phyloP scores from a whole-genome alignment of 805 yeast genomes.

The Candida sanyiensis region DNA sequence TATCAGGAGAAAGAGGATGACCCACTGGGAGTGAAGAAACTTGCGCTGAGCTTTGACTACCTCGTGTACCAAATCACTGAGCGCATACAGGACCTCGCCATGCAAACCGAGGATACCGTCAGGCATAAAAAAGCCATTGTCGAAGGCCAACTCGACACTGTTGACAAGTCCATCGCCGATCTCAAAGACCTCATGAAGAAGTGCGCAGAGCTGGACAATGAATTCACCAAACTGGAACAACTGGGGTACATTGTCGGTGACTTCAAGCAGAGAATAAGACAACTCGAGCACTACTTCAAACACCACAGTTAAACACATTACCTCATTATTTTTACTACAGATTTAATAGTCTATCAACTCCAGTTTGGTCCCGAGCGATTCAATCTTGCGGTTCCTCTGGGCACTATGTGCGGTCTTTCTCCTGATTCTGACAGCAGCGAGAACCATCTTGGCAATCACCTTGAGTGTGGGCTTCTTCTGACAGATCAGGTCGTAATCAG shows the following conservation, averaged over 20 bases:
- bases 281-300: constrained; percentile 27
- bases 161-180: constrained; percentile 37
- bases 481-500: constrained; percentile 24
- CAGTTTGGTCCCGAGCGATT: constrained; percentile 9
- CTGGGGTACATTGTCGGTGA: constrained; percentile 36
- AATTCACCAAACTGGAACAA: constrained; percentile 45
- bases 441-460: constrained; percentile 30
- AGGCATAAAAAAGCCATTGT: constrained; percentile 22
- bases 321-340: background rate
- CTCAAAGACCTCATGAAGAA: constrained; percentile 36
- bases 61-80: constrained; percentile 57
- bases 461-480: constrained; percentile 22
- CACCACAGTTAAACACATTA: background rate
- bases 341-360: constrained; percentile 7
- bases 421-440: constrained; percentile 34
- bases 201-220: constrained; percentile 47
- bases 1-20: constrained; percentile 39
- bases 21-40: constrained; percentile 54
- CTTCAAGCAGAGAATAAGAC: constrained; percentile 33
- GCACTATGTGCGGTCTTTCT: constrained; percentile 26
- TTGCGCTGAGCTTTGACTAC: constrained; percentile 61
- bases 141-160: constrained; percentile 21
- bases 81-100: constrained; percentile 42
- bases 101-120: constrained; percentile 31
- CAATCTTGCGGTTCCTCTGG: constrained; percentile 17